Evolutionary conservation across 116 monocot genomes (phyloP), one percentile per base, ranked within the genome.

Genomic region (Posidonia oceanica): DNA sequence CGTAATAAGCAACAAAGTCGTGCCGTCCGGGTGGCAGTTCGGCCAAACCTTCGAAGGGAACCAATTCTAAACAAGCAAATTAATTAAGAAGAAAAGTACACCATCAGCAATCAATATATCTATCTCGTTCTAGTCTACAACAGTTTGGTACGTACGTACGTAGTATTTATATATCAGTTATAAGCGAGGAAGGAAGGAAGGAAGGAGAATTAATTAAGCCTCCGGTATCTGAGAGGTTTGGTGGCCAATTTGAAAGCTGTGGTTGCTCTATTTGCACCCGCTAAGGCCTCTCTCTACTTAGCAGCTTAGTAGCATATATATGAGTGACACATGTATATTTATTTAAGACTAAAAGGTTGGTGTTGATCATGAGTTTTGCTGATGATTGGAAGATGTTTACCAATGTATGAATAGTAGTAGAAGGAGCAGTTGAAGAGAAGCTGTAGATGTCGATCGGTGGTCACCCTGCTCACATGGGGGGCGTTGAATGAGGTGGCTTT

Each of bases 1-100:
- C 14, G 41, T 85, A 65, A 85, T 83, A 58, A 79, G 71, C 75
- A 73, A 77, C 74, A 66, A 87, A 59, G 87, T 68, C 41, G 91
- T 63, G 0, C 87, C 82, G 0, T 67, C 81, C 14, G 80, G 81
- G 3, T 91, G 91, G 91, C 78, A 77, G 36, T 91, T 91, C 71
- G 91, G 91, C 16, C 87, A 91, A 75, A 87, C 91, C n/a, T 91
- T 85, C 66, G 81, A 87, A 38, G 88, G 85, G 1, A 36, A 21
- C 16, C 87, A 87, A 41, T 81, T 87, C 64, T 87, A 79, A 57
- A 3, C 11, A 18, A 61, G 42, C 42, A 29, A 29, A 29, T 29
- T 29, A 29, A n/a, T n/a, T n/a, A n/a, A n/a, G n/a, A n/a, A 29
- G 29, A 29, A 29, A 1, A 29, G 1, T 0, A 1, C 29, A 1